Base-by-base conservation (phyloP, 2,329 filamentous ascomycete genomes). In the Ambrosiella xylebori region DNA sequence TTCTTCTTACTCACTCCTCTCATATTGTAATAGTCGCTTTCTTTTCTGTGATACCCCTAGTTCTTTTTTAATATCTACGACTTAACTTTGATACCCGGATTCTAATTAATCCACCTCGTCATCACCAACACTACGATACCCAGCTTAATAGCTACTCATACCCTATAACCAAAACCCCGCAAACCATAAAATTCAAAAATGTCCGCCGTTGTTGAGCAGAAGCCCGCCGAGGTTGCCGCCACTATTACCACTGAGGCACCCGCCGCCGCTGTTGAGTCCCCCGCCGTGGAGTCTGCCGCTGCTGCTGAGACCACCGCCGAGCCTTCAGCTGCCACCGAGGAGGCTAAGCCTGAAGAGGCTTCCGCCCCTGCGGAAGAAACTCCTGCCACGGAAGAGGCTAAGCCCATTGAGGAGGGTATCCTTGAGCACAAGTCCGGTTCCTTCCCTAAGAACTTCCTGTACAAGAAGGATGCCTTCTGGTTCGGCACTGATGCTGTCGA, bases 391-490 rank as follows among this genome's bases (percentile, higher is more conserved):
- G 64, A 67, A 56, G 64, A 65, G 57, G 69, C 71, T 39, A 69
- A 68, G 65, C 85, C 86, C 62, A 77, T 91, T 62, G 84, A 86
- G 70, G 89, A 94, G 72, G 91, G 90, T 62, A 76, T 81, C 65
- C 80, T 97, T 57, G 86, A 86, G 71, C 88, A 95, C 84, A 95
- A 96, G 82, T 87, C 87, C 69, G 78, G 90, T 63, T 78, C 76
- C 73, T 82, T 80, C 70, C 84, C 91, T 75, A 96, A 94, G 81
- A 86, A 88, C 71, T 80, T 97, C 67, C 82, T 88, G 66, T 90
- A 89, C 75, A 82, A 84, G 71, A 96, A 96, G 81, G 88, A 89
- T 70, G 88, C 87, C 75, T 96, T 97, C 76, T 90, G 84, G 80
- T 88, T 91, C 73, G 81, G 82, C 65, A 75, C 80, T 54, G 86